phyloP scores from a whole-genome alignment of 176 grass and related monocot species.

The Zoysia pacifica region DNA sequence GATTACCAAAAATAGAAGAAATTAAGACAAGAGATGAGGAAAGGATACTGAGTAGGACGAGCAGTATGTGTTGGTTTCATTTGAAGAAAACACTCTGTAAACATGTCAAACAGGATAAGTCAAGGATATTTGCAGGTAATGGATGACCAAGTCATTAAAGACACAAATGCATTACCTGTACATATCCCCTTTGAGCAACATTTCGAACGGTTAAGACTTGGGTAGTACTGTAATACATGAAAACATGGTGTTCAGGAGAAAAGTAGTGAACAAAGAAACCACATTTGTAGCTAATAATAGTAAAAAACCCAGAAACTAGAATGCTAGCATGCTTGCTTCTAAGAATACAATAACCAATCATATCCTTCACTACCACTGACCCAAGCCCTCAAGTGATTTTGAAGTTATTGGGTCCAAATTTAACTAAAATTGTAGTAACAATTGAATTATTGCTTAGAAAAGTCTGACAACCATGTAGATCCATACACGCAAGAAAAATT shows the following conservation, averaged over 20 bases:
- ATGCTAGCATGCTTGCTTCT: constrained; percentile 32
- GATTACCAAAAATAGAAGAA: constrained; percentile 16
- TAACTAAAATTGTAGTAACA: constrained; percentile 12
- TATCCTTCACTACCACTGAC: constrained; percentile 7
- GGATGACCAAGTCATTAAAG: neutral
- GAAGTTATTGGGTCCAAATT: constrained; percentile 8
- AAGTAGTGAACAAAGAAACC: neutral
- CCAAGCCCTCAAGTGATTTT: neutral
- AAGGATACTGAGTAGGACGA: constrained; percentile 98
- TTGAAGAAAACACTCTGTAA: constrained; percentile 97
- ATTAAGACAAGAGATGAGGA: constrained; percentile 31
- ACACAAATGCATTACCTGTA: constrained; percentile 65
- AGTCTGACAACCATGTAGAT: neutral
- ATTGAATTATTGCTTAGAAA: neutral
- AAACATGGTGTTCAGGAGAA: constrained; percentile 32
- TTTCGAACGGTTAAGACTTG: constrained; percentile 94
- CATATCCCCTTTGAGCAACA: constrained; percentile 99
- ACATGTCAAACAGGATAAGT: constrained; percentile 42
- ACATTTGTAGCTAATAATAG: neutral
- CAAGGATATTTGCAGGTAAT: constrained; percentile 18
- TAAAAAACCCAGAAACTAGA: neutral
- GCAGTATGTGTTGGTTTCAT: constrained; percentile 90
- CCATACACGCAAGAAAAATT: constrained; percentile 19
- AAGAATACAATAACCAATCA: constrained; percentile 6
- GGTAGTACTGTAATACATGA: constrained; percentile 74